These are phyloP conservation scores for Blastobotrys mokoenaii DNA, from an alignment of 805 yeast species.

Conservation along the genomic window DNA sequence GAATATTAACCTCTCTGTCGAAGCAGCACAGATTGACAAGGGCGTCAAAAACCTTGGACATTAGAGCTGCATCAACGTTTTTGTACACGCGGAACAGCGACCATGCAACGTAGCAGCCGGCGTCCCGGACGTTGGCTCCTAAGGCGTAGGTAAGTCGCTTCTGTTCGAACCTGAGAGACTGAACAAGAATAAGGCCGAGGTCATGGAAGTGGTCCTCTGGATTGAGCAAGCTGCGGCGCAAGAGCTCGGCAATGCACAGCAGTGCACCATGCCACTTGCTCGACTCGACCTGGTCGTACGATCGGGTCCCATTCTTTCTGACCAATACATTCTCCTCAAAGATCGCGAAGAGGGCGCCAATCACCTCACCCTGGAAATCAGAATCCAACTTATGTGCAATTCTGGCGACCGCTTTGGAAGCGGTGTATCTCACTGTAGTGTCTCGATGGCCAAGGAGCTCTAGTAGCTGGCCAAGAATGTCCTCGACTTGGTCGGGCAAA, in stretches of 20 bases:
- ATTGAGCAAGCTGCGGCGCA: constrained; percentile 21
- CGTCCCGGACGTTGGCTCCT: constrained; percentile 71
- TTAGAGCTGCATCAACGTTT: background rate
- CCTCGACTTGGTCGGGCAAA: constrained; percentile 31
- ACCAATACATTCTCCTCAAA: constrained; percentile 16
- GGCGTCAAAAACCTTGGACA: constrained; percentile 8
- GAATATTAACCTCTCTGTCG: constrained; percentile 64
- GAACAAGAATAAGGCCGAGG: constrained; percentile 31
- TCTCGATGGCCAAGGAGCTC: constrained; percentile 39
- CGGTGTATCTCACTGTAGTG: constrained; percentile 50
- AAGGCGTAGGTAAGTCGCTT: constrained; percentile 39
- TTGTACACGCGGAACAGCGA: constrained; percentile 44
- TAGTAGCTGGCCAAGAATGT: constrained; percentile 41
- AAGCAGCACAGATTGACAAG: constrained; percentile 50
- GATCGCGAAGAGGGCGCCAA: constrained; percentile 24
- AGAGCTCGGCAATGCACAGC: constrained; percentile 46
- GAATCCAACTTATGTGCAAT: constrained; percentile 29
- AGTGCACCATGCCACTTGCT: constrained; percentile 50
- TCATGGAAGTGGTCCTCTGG: constrained; percentile 6
- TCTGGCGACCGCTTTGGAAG: constrained; percentile 59
- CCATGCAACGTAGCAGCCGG: constrained; percentile 84
- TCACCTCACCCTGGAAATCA: constrained; percentile 25
- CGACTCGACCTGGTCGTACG: constrained; percentile 30
- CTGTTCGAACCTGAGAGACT: constrained; percentile 51
- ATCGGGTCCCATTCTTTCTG: constrained; percentile 6